Base-by-base conservation (phyloP, 805 yeast species). In the Nakazawaea ishiwadae region DNA sequence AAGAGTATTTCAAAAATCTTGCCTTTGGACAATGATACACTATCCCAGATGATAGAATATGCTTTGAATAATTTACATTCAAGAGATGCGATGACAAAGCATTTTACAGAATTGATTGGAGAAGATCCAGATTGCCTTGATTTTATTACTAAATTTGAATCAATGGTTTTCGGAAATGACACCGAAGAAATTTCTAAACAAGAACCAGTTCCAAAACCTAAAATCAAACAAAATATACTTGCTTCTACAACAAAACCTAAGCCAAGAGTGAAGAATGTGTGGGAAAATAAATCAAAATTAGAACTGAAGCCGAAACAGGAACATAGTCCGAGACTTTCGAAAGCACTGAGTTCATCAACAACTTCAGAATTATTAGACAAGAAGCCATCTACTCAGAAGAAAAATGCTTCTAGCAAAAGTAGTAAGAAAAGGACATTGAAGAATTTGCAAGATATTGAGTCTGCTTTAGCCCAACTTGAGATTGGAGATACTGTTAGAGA, bases 21-120 rank as follows among this genome's bases (percentile, higher is more conserved):
- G 14, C 87, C 87, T 0, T 56, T 81, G 31, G 88, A 81, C 47
- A 63, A 66, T 12, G 83, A 77, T 7, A 64, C 83, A 0, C 59
- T 79, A 24, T 50, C 53, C 10, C 81, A 79, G 50, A 68, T 80
- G 64, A 64, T 81, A 5, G 73, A 71, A 10, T 76, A 79, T 50
- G 75, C 80, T 0, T 52, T 71, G 10, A 54, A 66, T 8, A 46
- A 52, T 21, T 58, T 79, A 17, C 66, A 67, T 6, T 55, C 73
- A 0, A 71, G 77, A 39, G 66, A 67, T 4, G 77, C 68, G 11
- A 68, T 77, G 7, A 65, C 68, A 16, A 64, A 61, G 18, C 81
- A 82, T 55, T 74, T 81, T 51, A 54, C 71, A 11, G 75, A 77
- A 34, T 54, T 80, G 14, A 55, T 79, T 11, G 86, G 86, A 5